A percentile compares a stretch with the other conserved stretches of the same genome.
Conservation (phyloP, 176 grass and related monocot genomes). For the Triticum timopheevii region DNA sequence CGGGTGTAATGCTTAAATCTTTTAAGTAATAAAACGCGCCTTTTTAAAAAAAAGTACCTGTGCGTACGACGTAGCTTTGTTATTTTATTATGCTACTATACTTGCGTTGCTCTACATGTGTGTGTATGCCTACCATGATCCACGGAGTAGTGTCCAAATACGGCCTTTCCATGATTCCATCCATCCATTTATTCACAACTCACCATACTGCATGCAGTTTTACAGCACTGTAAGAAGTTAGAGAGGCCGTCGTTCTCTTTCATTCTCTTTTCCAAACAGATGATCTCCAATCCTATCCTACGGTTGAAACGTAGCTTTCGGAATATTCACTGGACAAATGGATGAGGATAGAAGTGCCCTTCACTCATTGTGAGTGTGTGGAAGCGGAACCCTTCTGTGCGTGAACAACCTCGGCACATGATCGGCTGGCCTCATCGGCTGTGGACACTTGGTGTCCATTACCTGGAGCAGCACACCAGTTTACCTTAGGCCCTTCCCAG, state of each 20-base stretch:
- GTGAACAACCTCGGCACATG: conserved; percentile 25
- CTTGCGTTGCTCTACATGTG: too few relatives aligned
- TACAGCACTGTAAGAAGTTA: background rate
- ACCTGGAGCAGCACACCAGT: background rate
- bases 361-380: too few relatives aligned
- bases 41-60: too few relatives aligned
- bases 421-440: background rate
- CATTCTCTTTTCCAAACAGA: too few relatives aligned
- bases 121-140: background rate
- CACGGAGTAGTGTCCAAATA: background rate
- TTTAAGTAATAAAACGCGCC: too few relatives aligned
- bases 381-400: background rate
- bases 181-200: background rate
- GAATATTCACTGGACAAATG: background rate
- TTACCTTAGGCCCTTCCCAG: too few relatives aligned
- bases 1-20: too few relatives aligned
- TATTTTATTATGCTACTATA: too few relatives aligned
- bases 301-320: too few relatives aligned
- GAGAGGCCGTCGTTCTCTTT: background rate
- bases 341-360: too few relatives aligned
- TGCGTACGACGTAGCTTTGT: too few relatives aligned
- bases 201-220: background rate
- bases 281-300: too few relatives aligned
- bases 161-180: background rate
- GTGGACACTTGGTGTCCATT: background rate